Percentiles rank a stretch among this genome's conserved stretches.
These are phyloP conservation scores for Pelargonium nanum DNA, from an alignment of 345 rosid species.

Conservation along the genomic window DNA sequence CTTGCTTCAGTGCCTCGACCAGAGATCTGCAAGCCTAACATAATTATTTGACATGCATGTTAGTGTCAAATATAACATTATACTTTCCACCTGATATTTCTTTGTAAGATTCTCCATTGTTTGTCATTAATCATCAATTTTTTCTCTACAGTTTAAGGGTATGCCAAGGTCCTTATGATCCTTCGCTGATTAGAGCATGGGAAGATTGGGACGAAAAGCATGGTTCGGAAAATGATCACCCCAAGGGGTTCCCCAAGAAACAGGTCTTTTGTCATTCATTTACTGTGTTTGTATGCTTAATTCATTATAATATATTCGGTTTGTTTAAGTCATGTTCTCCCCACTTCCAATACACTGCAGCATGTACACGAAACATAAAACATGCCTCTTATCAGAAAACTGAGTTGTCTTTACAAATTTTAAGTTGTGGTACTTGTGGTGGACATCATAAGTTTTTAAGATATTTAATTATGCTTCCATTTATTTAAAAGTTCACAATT, in stretches of 20 bases:
- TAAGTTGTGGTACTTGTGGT: not conserved
- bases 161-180: slow-evolving; percentile 77
- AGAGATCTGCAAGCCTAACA: too few relatives aligned
- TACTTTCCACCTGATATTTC: not conserved
- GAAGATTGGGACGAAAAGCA: slow-evolving; percentile 85
- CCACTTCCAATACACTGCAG: not conserved
- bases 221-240: slow-evolving; percentile 88
- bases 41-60: not conserved
- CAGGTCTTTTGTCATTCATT: slow-evolving; percentile 36
- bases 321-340: not conserved
- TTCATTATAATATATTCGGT: not conserved
- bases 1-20: too few relatives aligned
- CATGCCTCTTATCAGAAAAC: not conserved
- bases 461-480: not conserved
- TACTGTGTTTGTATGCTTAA: slow-evolving; percentile 4
- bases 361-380: not conserved
- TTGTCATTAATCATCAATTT: not conserved
- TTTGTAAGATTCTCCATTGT: not conserved
- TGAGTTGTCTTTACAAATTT: not conserved
- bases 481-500: not conserved
- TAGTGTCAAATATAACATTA: not conserved
- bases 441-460: not conserved
- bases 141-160: slow-evolving; percentile 48
- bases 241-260: slow-evolving; percentile 61
- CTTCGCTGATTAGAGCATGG: slow-evolving; percentile 67